Percentiles rank a stretch among this genome's conserved stretches.
Conservation (phyloP, 305 asterid genomes). For the Fraxinus paxiana region DNA sequence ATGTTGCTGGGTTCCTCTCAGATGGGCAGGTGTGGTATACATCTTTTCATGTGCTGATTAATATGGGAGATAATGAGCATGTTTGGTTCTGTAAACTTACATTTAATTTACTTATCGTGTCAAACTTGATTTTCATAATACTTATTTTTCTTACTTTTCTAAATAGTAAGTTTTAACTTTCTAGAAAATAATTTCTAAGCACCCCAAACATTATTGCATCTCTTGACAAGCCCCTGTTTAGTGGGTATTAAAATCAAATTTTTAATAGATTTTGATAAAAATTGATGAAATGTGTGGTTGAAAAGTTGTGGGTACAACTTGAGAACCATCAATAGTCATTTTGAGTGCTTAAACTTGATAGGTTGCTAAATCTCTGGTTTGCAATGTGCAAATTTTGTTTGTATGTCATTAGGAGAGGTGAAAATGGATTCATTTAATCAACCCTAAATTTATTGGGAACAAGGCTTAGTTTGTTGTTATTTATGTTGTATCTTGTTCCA, state of each 20-base stretch:
- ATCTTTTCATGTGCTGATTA: not conserved
- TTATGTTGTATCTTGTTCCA: not conserved
- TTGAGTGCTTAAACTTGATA: not conserved
- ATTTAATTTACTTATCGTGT: not conserved
- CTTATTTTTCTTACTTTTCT: not conserved
- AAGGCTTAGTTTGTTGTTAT: not conserved
- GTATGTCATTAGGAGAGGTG: not conserved
- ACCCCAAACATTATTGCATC: not conserved
- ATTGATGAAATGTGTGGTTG: too few species aligned
- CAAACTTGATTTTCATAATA: not conserved
- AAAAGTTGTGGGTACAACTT: too few species aligned
- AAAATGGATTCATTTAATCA: not conserved
- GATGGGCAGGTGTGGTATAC: slow-evolving; percentile 72
- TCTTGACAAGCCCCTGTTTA: not conserved
- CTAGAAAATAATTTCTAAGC: not conserved
- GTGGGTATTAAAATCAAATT: too few species aligned
- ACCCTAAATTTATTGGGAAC: not conserved
- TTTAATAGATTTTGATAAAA: too few species aligned
- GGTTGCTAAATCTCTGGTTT: not conserved
- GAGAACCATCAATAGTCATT: not conserved
- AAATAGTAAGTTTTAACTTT: not conserved
- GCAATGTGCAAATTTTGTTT: not conserved
- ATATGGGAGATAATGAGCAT: not conserved
- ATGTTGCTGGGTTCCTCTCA: slow-evolving; percentile 91
- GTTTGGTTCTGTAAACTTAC: not conserved